Evolutionary conservation across 2,329 filamentous ascomycete species (phyloP).

Genomic region (Lecanicillium sp.): DNA sequence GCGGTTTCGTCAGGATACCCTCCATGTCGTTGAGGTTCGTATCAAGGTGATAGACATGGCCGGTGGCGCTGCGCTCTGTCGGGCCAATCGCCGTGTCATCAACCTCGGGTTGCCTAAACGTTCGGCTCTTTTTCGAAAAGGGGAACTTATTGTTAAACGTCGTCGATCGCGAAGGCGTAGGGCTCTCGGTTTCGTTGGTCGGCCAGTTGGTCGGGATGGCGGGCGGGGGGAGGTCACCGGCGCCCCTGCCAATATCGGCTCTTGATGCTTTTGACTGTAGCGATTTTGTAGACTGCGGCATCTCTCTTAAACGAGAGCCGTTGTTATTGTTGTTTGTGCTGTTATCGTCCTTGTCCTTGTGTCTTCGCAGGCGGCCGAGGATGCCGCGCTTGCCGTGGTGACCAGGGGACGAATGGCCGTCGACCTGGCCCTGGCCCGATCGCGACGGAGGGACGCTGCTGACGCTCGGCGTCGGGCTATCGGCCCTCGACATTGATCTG

Average conservation of each 20-base stretch:
- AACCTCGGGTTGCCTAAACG: conserved; percentile 40
- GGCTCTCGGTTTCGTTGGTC: conserved; percentile 21
- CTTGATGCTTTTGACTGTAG: conserved; percentile 43
- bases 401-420: conserved; percentile 52
- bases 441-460: conserved; percentile 51
- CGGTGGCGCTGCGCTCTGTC: conserved; percentile 50
- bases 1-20: conserved; percentile 70
- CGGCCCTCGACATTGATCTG: conserved; percentile 51
- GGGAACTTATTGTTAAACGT: conserved; percentile 58
- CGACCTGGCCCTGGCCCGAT: conserved; percentile 36
- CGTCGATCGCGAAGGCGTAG: conserved; percentile 28
- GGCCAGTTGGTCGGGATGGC: conserved; percentile 24
- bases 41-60: conserved; percentile 68
- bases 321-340: conserved; percentile 11
- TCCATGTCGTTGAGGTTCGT: conserved; percentile 87
- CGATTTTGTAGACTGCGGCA: conserved; percentile 46
- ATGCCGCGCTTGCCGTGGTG: conserved; percentile 45
- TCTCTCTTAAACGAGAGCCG: conserved; percentile 33
- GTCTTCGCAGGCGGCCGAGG: conserved; percentile 40
- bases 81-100: conserved; percentile 52
- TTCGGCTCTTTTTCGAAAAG: conserved; percentile 49
- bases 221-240: conserved; percentile 27
- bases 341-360: conserved; percentile 46
- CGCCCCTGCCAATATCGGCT: conserved; percentile 32
- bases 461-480: conserved; percentile 75